Base-by-base conservation (phyloP, 2,329 filamentous ascomycete genomes). In the Microascus cirrosus region DNA sequence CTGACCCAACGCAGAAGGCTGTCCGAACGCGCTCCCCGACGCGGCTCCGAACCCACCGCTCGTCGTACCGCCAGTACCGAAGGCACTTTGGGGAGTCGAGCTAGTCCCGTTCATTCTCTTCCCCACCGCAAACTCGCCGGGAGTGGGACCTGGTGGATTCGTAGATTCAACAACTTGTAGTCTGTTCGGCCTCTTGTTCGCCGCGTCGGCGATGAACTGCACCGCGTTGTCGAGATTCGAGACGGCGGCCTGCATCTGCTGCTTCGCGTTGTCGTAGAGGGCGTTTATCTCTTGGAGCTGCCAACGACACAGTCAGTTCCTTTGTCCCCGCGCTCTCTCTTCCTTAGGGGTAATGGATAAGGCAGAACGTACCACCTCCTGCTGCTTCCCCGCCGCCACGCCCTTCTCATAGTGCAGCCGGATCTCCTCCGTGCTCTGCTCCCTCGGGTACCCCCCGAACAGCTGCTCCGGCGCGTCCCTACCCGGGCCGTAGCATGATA, bases 341-440 rank as follows among this genome's bases (percentile, higher is more conserved):
- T 56, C 59, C 50, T 60, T 55, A 4, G 25, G 32, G n/a, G n/a
- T n/a, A n/a, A n/a, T 11, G 51, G 1, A 20, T 12, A 10, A 1
- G 0, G 12, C 10, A 12, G 50, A 15, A 67, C 75, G 58, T 69
- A 82, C 79, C 57, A 78, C 80, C 58, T 74, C 73, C 58, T 80
- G 73, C 13, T 75, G 71, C 58, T 85, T 87, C 1, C 88, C 87
- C 8, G 79, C 67, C 10, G 82, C 79, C 48, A 77, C 74, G 1
- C 82, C 82, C 56, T 68, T 66, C 65, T 84, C 75, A 66, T 93
- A 92, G 67, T 90, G 86, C 24, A 92, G 68, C 55, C 91, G 82
- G 68, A 95, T 81, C 71, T 97, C 93, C 69, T 97, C 93, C 48
- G 88, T 87, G 66, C 90, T 95, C 69, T 91, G 87, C 69, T 97